phyloP scores from a whole-genome alignment of 352 stramenopile species.

The Globisporangium splendens region DNA sequence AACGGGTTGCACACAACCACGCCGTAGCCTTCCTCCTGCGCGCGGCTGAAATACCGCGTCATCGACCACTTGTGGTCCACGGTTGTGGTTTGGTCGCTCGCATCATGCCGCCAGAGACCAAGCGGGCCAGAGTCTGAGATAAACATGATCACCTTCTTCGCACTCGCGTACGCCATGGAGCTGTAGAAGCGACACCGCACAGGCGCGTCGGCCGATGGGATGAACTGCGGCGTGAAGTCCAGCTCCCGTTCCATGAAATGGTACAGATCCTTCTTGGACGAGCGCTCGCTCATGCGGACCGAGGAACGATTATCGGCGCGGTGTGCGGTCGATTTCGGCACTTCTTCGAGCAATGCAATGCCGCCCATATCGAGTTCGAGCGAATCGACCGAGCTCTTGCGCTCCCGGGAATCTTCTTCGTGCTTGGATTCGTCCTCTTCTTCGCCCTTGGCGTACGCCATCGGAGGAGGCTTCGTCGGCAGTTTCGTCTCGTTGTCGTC shows the following conservation, averaged over 20 bases:
- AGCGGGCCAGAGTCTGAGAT: slow-evolving; percentile 82
- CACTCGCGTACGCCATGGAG: slow-evolving; percentile 83
- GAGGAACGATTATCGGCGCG: slow-evolving; percentile 21
- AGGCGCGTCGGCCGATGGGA: slow-evolving; percentile 81
- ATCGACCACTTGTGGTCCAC: slow-evolving; percentile 88
- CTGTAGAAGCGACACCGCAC: slow-evolving; percentile 86
- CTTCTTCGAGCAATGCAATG: slow-evolving; percentile 71
- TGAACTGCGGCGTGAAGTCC: slow-evolving; percentile 82
- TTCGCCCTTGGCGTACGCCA: slow-evolving; percentile 28
- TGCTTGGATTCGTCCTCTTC: slow-evolving; percentile 39
- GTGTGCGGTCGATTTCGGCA: slow-evolving; percentile 23
- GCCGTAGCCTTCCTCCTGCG: slow-evolving; percentile 83
- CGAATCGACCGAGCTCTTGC: slow-evolving; percentile 77
- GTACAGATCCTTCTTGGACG: slow-evolving; percentile 81
- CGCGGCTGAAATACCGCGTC: slow-evolving; percentile 78
- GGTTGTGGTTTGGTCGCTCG: slow-evolving; percentile 43
- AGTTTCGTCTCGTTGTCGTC: slow-evolving; percentile 44
- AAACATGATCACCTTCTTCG: slow-evolving; percentile 87
- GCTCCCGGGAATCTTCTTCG: slow-evolving; percentile 18
- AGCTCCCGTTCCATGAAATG: slow-evolving; percentile 84
- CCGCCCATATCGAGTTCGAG: slow-evolving; percentile 76
- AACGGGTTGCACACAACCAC: slow-evolving; percentile 88
- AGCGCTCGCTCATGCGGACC: slow-evolving; percentile 42
- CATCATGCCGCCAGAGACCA: slow-evolving; percentile 82
- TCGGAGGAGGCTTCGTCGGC: slow-evolving; percentile 46